A percentile compares a stretch with the other conserved stretches of the same genome.
Evolutionary conservation across 2,329 filamentous ascomycete genomes (phyloP).

Genomic region (Hypomyces rosellus): DNA sequence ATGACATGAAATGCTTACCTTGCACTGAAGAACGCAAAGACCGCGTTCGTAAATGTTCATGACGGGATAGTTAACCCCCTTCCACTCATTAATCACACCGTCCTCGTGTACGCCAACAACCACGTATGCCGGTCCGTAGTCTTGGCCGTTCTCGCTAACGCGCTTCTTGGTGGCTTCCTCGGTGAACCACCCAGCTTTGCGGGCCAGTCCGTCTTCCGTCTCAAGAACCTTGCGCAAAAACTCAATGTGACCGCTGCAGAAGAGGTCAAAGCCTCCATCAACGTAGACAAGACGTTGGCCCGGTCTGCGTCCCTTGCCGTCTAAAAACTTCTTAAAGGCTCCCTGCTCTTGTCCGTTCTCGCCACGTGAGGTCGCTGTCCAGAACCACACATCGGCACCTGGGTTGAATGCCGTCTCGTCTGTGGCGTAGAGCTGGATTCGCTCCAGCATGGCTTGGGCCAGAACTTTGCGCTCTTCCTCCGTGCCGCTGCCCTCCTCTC

Average conservation of each 20-base stretch:
- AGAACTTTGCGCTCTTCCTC: slow-evolving; percentile 57
- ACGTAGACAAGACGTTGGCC: slow-evolving; percentile 90
- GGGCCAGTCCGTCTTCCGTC: slow-evolving; percentile 64
- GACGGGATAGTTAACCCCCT: slow-evolving; percentile 96
- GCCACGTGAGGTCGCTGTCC: slow-evolving; percentile 51
- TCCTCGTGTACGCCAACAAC: slow-evolving; percentile 93
- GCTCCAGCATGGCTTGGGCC: slow-evolving; percentile 64
- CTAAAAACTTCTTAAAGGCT: slow-evolving; percentile 60
- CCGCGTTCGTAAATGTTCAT: slow-evolving; percentile 99
- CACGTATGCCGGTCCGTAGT: slow-evolving; percentile 81
- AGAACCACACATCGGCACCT: slow-evolving; percentile 81
- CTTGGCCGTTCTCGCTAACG: slow-evolving; percentile 50
- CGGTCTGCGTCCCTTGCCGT: slow-evolving; percentile 62
- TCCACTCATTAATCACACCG: slow-evolving; percentile 91
- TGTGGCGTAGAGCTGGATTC: slow-evolving; percentile 80
- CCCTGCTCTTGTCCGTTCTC: slow-evolving; percentile 50
- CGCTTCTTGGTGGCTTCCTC: slow-evolving; percentile 58
- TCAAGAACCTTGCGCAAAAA: slow-evolving; percentile 75
- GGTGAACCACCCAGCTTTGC: slow-evolving; percentile 66
- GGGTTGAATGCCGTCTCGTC: slow-evolving; percentile 74
- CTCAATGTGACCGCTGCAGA: slow-evolving; percentile 94
- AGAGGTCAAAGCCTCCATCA: slow-evolving; percentile 93
- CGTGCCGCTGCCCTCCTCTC: slow-evolving; percentile 65
- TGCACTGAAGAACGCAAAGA: slow-evolving; percentile 91
- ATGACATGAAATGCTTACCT: slow-evolving; percentile 46